Evolutionary conservation across 2,329 filamentous ascomycete genomes (phyloP).

Genomic region (Sclerotinia spermophila): DNA sequence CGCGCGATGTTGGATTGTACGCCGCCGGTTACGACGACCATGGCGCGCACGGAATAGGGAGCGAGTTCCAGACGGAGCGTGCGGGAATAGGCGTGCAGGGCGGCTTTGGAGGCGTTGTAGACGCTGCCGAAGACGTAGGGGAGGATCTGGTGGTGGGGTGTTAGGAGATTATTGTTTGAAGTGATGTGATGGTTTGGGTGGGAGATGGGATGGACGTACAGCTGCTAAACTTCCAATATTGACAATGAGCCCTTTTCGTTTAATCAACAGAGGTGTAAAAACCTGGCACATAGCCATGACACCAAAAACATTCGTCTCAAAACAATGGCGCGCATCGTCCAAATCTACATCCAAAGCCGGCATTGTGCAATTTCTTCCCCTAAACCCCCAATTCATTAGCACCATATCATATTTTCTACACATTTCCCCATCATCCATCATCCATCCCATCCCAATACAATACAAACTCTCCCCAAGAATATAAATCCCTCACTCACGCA

Average conservation of each 20-base stretch:
- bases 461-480: not conserved
- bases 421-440: not conserved
- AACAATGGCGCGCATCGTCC: conserved; percentile 34
- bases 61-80: conserved; percentile 33
- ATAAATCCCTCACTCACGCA: conserved; percentile 46
- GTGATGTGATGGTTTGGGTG: no score
- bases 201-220: not conserved
- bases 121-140: conserved; percentile 81
- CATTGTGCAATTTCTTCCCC: conserved; percentile 29
- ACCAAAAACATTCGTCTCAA: conserved; percentile 44
- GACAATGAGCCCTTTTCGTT: conserved; percentile 28
- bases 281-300: conserved; percentile 44
- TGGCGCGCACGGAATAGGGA: conserved; percentile 31
- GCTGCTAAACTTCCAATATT: conserved; percentile 40
- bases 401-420: no score
- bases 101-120: conserved; percentile 91
- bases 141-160: conserved; percentile 53
- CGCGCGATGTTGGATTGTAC: conserved; percentile 28
- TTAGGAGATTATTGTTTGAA: not conserved
- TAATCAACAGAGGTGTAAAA: conserved; percentile 38
- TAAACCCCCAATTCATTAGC: conserved; percentile 10
- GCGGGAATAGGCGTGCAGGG: conserved; percentile 39
- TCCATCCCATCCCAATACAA: not conserved
- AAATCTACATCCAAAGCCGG: conserved; percentile 37
- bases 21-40: conserved; percentile 32